These are phyloP conservation scores for Colletotrichum sp. DNA, from an alignment of 2,329 filamentous ascomycete species.

Conservation along the genomic window DNA sequence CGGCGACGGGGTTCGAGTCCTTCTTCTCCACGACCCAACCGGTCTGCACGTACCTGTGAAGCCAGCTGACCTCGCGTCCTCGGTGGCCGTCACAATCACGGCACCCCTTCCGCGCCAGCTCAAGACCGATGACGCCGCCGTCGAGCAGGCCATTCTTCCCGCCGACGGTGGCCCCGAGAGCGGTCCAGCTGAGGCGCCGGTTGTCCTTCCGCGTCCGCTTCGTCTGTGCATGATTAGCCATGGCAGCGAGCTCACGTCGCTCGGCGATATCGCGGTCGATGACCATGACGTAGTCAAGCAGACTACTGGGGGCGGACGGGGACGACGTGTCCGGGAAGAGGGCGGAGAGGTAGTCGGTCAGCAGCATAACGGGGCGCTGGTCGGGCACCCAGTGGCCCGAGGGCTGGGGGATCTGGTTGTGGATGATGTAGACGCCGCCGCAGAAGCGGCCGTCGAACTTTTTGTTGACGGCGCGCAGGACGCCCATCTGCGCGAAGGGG, in stretches of 20 bases:
- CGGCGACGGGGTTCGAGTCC: conserved; percentile 2
- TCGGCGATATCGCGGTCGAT: conserved; percentile 45
- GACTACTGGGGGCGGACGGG: conserved; percentile 20
- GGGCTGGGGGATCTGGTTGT: conserved; percentile 17
- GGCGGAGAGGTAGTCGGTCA: conserved; percentile 40
- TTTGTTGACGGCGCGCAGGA: conserved; percentile 37
- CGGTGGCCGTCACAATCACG: conserved; percentile 34
- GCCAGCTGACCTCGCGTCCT: conserved; percentile 35
- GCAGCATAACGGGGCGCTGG: conserved; percentile 19
- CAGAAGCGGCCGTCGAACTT: conserved; percentile 40
- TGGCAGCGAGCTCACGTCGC: conserved; percentile 44
- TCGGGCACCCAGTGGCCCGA: conserved; percentile 1
- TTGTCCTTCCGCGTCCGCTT: conserved; percentile 24
- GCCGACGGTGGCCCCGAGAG: conserved; percentile 35
- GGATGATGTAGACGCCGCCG: conserved; percentile 42
- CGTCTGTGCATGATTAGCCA: conserved; percentile 33
- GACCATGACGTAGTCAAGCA: conserved; percentile 36
- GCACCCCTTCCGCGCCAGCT: conserved; percentile 36
- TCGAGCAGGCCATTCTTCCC: conserved; percentile 32
- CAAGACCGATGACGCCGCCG: conserved; percentile 36
- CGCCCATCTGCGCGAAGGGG: conserved; percentile 41
- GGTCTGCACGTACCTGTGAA: conserved; percentile 25
- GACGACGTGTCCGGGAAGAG: conserved; percentile 34
- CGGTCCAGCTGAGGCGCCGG: conserved; percentile 45
- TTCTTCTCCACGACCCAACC: conserved; percentile 15